Conservation (phyloP, 2,329 filamentous ascomycete genomes). For the Myotisia sp. region DNA sequence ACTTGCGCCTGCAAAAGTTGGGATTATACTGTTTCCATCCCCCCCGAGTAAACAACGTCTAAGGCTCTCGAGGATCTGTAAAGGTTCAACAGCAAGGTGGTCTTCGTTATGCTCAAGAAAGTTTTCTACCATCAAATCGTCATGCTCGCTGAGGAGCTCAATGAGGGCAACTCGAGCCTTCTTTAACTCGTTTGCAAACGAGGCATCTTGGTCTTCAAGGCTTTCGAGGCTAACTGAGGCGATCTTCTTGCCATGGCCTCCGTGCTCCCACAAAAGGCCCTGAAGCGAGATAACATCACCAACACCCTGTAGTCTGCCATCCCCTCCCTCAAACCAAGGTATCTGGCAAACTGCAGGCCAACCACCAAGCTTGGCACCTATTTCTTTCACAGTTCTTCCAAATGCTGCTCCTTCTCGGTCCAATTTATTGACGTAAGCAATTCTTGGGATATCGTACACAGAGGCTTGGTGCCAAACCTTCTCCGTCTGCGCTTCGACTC, state of each 20-base stretch:
- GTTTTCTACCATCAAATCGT: constrained; percentile 70
- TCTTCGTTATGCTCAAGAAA: constrained; percentile 69
- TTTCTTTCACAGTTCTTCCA: constrained; percentile 69
- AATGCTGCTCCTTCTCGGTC: constrained; percentile 74
- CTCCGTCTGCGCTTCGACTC: constrained; percentile 93
- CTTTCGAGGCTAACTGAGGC: constrained; percentile 42
- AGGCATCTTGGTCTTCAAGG: constrained; percentile 36
- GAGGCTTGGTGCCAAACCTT: constrained; percentile 89
- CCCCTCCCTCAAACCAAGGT: constrained; percentile 70
- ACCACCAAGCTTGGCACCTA: constrained; percentile 61
- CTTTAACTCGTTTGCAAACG: constrained; percentile 52
- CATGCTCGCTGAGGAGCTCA: constrained; percentile 74
- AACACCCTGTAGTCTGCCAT: constrained; percentile 65
- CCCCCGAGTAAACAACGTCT: constrained; percentile 55
- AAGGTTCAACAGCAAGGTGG: constrained; percentile 49
- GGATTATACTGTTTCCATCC: constrained; percentile 55
- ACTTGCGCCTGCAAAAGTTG: constrained; percentile 81
- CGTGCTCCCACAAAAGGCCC: constrained; percentile 58
- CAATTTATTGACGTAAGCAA: constrained; percentile 73
- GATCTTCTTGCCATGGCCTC: constrained; percentile 50
- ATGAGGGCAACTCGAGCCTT: constrained; percentile 63
- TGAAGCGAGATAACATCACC: constrained; percentile 67
- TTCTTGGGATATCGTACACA: constrained; percentile 67
- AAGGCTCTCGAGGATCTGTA: constrained; percentile 57
- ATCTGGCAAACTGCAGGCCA: constrained; percentile 91